A percentile compares a stretch with the other conserved stretches of the same genome.
Evolutionary conservation across 73 alveolate species (phyloP).

Genomic region (Symbiodinium pilosum): DNA sequence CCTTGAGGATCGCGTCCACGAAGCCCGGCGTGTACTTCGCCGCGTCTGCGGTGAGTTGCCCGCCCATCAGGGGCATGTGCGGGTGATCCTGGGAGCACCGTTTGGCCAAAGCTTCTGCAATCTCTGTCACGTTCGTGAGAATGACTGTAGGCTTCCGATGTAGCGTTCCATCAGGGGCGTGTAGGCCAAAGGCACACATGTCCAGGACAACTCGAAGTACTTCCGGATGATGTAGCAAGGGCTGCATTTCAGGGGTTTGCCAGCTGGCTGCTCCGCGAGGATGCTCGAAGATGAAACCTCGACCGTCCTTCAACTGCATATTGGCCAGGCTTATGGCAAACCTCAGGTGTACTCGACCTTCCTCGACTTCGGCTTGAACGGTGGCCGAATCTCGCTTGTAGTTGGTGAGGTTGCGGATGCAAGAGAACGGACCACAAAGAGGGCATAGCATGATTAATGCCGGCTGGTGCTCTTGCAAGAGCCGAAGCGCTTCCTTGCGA

Average conservation of each 20-base stretch:
- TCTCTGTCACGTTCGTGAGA: background rate
- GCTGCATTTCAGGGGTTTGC: background rate
- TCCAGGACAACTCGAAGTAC: background rate
- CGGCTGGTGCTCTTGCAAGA: background rate
- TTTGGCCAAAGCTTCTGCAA: background rate
- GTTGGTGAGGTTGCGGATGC: background rate
- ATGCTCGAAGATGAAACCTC: conserved; percentile 40
- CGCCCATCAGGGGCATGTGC: background rate
- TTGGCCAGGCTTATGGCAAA: background rate
- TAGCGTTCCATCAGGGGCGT: background rate
- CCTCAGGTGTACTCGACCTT: background rate
- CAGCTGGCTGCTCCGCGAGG: background rate
- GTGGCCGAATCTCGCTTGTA: background rate
- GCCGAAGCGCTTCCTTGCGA: background rate
- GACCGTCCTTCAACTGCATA: background rate
- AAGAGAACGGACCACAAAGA: background rate
- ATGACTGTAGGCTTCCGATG: background rate
- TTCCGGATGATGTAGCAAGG: background rate
- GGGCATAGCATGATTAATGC: background rate
- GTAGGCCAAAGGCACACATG: background rate
- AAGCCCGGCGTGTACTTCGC: background rate
- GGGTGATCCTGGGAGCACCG: background rate
- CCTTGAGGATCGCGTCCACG: background rate
- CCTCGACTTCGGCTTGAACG: background rate
- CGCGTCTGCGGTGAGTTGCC: too few relatives aligned